Base-by-base conservation (phyloP, 176 grass and related monocot genomes). In the Triticum dicoccoides region DNA sequence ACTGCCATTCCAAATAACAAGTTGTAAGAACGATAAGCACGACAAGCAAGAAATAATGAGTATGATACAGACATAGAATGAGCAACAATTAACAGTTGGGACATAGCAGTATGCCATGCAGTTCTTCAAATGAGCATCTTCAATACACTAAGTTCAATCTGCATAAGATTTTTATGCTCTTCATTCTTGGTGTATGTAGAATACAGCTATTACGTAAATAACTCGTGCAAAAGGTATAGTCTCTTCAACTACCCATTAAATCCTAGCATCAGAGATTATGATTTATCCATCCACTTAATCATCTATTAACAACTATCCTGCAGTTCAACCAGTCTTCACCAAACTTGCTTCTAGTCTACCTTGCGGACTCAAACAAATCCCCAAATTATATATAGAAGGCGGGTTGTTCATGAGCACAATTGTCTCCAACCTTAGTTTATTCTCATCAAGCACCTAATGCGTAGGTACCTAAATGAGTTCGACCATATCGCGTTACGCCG, bases 1-100 rank as follows among this genome's bases (percentile, higher is more conserved):
- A 98, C 95, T 98, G 95, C 42, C 32, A 90, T 80, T 83, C 68
- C 25, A 72, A 72, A 83, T 76, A 86, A 76, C n/a, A 86, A 12
- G 29, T 32, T 78, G 88, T 90, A 73, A 83, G 56, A 65, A 78
- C 13, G 8, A 78, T 30, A 56, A 2, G 8, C 13, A 45, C 30
- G 9, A 32, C 76, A 84, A 45, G 47, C 17, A 87, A 39, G 39
- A 66, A 64, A 69, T n/a, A 1, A 76, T 52, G 25, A 45, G 5
- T 35, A 72, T 20, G 15, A 51, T 82, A 65, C 23, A 33, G 84
- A 49, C 47, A 63, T 15, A 85, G 18, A 68, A 66, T 59, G 34
- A 61, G 51, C 25, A 51, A 72, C 0, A 89, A 58, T 72, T 76
- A 25, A 63, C 61, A 63, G 23, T 21, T 51, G 52, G 27, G 25